Evolutionary conservation across 805 yeast genomes (phyloP), one percentile per base, ranked within the genome.

Genomic region (Saturnispora zaruensis): DNA sequence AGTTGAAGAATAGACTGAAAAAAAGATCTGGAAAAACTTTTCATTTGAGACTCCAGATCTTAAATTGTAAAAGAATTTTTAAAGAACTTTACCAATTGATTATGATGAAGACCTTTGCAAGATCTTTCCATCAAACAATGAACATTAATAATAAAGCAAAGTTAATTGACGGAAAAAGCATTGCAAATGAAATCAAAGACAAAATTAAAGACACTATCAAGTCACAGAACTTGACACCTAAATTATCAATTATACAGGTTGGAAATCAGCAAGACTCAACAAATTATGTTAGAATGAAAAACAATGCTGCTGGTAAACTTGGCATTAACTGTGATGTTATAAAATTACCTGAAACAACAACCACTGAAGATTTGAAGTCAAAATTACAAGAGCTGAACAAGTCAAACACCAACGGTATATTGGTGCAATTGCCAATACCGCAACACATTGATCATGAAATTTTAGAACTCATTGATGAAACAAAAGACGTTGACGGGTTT

Each of bases 401-500:
- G 71, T 25, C 60, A 73, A 23, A 82, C 8, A 36, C 85, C 44
- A 85, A 85, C 58, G 95, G 93, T 41, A 70, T 86, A 46, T 69
- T 86, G 57, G 80, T 86, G 50, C 95, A 86, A 66, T 71, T 86
- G 51, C 95, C 95, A 6, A 66, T 86, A 46, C 95, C 95, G 33
- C 64, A 67, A 13, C 89, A 83, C 59, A 68, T 85, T 51, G 77
- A 83, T 62, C 77, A 78, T 59, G 75, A 84, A 36, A 91, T 86
- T 21, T 64, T 71, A 30, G 77, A 79, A 36, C 45, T 40, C 7
- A 38, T 47, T 18, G 16, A 40, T 3, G 18, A 41, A 23, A 72
- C 73, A 46, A 86, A 86, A 62, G 95, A 86, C 59, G 91, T 86
- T 36, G 95, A 86, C 65, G 95, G 95, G 1, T 84, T 86, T 59